Percentiles rank a stretch among this genome's conserved stretches.
Evolutionary conservation across 2,329 filamentous ascomycete genomes (phyloP).

Genomic region (Parafenestella ontariensis): DNA sequence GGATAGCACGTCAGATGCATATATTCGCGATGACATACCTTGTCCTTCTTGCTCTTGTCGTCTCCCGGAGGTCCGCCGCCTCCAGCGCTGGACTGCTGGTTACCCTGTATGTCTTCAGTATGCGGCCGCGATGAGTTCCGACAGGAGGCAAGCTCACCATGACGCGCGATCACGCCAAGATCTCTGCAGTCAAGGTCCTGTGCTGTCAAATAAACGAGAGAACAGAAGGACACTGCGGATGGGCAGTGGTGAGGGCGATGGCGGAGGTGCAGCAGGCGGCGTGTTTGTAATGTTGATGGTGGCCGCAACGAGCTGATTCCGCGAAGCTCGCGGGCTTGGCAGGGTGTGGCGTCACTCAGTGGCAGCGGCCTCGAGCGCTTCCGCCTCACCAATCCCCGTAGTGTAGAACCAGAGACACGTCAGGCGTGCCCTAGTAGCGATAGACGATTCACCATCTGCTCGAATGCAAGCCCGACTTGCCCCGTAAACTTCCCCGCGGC

Average conservation of each 20-base stretch:
- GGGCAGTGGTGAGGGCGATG: slow-evolving; percentile 20
- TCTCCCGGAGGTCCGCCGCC: slow-evolving; percentile 71
- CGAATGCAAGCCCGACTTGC: not conserved
- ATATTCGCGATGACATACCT: slow-evolving; percentile 43
- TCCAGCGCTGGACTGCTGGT: slow-evolving; percentile 87
- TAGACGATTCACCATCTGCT: not conserved
- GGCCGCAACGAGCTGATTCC: slow-evolving; percentile 29
- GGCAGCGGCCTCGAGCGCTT: slow-evolving; percentile 16
- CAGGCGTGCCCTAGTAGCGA: slow-evolving; percentile 19
- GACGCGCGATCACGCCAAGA: slow-evolving; percentile 28
- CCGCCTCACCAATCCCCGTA: slow-evolving; percentile 40
- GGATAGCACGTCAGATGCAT: not conserved
- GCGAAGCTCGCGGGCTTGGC: slow-evolving; percentile 29
- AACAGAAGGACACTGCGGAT: slow-evolving; percentile 3
- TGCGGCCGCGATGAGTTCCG: slow-evolving; percentile 34
- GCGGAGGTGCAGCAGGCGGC: slow-evolving; percentile 21
- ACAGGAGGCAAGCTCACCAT: slow-evolving; percentile 41
- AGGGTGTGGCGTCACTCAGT: slow-evolving; percentile 32
- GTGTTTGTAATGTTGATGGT: slow-evolving; percentile 45
- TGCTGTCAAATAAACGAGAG: not conserved
- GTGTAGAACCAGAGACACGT: slow-evolving; percentile 46
- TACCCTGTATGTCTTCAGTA: slow-evolving; percentile 65
- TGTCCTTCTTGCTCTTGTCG: slow-evolving; percentile 89
- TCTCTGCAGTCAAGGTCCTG: not conserved
- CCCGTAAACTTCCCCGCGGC: not conserved